Evolutionary conservation across 257 asterid species (phyloP), one percentile per base, ranked within the genome.

Genomic region (Solanum boliviense): DNA sequence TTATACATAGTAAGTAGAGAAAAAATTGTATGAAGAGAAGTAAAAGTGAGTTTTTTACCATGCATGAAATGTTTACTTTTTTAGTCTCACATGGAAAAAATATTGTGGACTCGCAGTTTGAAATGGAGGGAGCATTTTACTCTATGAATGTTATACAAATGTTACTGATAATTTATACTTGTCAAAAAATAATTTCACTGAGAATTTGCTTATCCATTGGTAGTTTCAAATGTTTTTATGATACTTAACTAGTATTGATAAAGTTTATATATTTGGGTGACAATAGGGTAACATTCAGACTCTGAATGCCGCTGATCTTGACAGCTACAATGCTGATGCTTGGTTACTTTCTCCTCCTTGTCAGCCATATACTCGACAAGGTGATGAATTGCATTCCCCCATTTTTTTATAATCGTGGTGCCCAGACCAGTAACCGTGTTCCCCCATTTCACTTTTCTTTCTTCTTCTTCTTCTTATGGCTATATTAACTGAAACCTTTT

Each of bases 321-420:
- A 97, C 88, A 88, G 89, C 58, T 95, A 95, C 68, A 87, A 90
- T 89, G 98, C 98, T 39, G 96, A 94, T 88, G 96, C 89, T 23
- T 97, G 99, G 99, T 93, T 97, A 41, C 88, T 97, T 82, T 95
- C 99, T 90, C 99, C 99, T 70, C 98, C 99, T 89, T 97, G 99
- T 92, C 99, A 95, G 87, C 99, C 99, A 29, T 97, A 95, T 90
- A 95, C 99, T 38, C 92, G 98, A 75, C 99, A 95, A 94, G 99
- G 99, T 97, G 90, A 89, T 65, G 44, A 32, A 48, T 74, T 86
- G 88, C 29, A 76, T 60, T 88, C 56, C 74, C 34, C 27, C 9
- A 23, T 35, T 39, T 5, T 72, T 73, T 34, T 35, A 20, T 20
- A 35, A 5, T 15, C 1, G 5, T 35, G 48, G 48, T 73, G 82